Percentiles rank a stretch among this genome's conserved stretches.
Conservation (phyloP, 2,329 filamentous ascomycete genomes). For the Cladosporium austrohemisphaericum region DNA sequence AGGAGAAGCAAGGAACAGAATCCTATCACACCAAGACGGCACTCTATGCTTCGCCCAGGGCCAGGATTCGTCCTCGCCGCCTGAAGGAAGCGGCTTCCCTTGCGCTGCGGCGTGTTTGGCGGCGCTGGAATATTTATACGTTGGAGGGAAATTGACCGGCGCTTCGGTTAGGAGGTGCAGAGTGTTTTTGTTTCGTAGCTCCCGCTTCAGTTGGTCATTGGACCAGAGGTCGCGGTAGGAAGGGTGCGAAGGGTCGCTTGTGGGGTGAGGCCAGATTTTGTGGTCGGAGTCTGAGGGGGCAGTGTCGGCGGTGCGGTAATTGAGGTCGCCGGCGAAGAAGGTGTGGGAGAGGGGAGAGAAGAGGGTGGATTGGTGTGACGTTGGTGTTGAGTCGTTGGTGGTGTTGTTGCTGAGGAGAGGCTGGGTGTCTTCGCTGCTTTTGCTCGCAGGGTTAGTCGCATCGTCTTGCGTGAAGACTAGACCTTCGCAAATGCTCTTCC, state of each 20-base stretch:
- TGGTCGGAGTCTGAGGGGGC: conserved; percentile 58
- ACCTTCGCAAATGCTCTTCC: conserved; percentile 75
- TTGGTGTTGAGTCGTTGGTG: no score
- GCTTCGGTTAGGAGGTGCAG: conserved; percentile 76
- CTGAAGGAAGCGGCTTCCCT: conserved; percentile 20
- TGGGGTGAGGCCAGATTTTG: conserved; percentile 59
- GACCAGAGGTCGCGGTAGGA: conserved; percentile 66
- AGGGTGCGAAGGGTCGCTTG: conserved; percentile 42
- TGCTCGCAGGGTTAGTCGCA: conserved; percentile 12
- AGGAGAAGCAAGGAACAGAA: conserved; percentile 66
- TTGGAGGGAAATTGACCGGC: conserved; percentile 75
- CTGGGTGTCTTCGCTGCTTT: conserved; percentile 20
- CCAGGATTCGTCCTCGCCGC: conserved; percentile 3
- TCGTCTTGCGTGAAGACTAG: conserved; percentile 62
- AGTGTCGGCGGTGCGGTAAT: conserved; percentile 78
- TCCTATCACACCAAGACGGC: conserved; percentile 90
- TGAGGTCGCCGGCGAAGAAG: conserved; percentile 87
- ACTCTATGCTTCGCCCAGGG: conserved; percentile 76
- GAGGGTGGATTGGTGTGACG: conserved; percentile 42
- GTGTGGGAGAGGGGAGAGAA: conserved; percentile 73
- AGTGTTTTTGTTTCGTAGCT: conserved; percentile 65
- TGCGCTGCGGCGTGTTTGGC: conserved; percentile 30
- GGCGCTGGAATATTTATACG: conserved; percentile 76
- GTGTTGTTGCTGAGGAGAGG: conserved; percentile 22
- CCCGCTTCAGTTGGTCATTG: conserved; percentile 74